Evolutionary conservation across 169 alveolate species (phyloP).

Genomic region (Cystoisospora suis): DNA sequence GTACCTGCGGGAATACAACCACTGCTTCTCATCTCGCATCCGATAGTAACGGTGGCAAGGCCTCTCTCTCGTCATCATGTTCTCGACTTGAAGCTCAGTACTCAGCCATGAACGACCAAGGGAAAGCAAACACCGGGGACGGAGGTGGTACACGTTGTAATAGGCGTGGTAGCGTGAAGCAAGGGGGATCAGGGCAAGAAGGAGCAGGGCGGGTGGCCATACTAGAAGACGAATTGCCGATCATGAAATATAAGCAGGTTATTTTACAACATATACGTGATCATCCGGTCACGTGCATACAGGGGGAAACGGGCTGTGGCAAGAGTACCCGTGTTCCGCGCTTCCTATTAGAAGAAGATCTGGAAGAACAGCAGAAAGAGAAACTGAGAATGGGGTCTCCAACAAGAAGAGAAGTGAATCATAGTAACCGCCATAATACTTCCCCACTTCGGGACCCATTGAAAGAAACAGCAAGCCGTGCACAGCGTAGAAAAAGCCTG

Average conservation of each 20-base stretch:
- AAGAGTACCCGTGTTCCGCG: conserved; percentile 68
- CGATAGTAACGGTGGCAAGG: too few species aligned
- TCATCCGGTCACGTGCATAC: conserved; percentile 62
- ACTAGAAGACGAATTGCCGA: conserved; percentile 68
- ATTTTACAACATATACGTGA: conserved; percentile 48
- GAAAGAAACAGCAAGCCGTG: neutral
- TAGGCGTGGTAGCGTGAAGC: too few species aligned
- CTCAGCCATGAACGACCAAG: too few species aligned
- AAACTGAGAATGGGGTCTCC: neutral
- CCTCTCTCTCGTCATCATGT: too few species aligned
- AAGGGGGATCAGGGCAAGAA: too few species aligned
- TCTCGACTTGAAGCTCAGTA: too few species aligned
- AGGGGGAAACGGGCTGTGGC: conserved; percentile 71
- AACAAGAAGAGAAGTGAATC: neutral
- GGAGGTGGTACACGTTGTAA: too few species aligned
- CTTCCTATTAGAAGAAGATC: conserved; percentile 56
- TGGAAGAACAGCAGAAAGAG: neutral
- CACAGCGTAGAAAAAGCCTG: neutral
- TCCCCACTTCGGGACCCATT: conserved; percentile 8
- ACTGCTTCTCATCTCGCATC: too few species aligned
- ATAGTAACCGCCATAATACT: neutral
- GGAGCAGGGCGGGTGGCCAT: neutral
- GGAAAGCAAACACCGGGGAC: too few species aligned
- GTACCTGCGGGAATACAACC: too few species aligned
- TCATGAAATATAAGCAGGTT: conserved; percentile 51